These are phyloP conservation scores for Ceratopteris richardii DNA, from an alignment of 75 land plant genomes.

Conservation along the genomic window DNA sequence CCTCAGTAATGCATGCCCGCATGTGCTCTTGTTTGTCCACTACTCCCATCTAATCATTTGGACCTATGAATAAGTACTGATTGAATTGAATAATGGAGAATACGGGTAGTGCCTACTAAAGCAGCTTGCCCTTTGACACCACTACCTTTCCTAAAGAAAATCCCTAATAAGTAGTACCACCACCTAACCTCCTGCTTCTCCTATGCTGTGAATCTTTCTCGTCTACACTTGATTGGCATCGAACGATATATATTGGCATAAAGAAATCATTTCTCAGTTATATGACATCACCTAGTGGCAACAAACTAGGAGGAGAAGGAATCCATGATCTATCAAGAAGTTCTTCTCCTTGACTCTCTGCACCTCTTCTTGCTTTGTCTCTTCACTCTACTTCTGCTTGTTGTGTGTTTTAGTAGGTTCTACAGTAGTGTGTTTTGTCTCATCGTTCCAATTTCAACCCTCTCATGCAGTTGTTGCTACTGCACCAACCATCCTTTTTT, in stretches of 20 bases:
- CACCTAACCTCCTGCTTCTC: conserved; percentile 47
- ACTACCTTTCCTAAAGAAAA: conserved; percentile 33
- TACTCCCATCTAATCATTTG: not conserved
- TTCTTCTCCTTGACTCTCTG: too few relatives aligned
- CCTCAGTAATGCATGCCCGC: not conserved
- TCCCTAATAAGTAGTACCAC: conserved; percentile 46
- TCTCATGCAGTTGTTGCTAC: too few relatives aligned
- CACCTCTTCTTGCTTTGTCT: too few relatives aligned
- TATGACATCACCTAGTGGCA: too few relatives aligned
- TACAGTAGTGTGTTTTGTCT: too few relatives aligned
- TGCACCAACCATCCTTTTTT: too few relatives aligned
- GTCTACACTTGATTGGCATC: conserved; percentile 63
- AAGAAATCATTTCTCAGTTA: not conserved
- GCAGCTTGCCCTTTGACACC: conserved; percentile 39
- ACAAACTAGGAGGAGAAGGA: too few relatives aligned
- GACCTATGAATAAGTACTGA: not conserved
- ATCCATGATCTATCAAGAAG: too few relatives aligned
- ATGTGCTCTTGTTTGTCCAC: not conserved
- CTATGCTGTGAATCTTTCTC: conserved; percentile 2
- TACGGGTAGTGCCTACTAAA: conserved; percentile 22
- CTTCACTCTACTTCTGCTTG: too few relatives aligned
- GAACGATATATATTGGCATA: conserved; percentile 60
- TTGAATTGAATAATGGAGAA: conserved; percentile 22
- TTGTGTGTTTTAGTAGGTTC: too few relatives aligned
- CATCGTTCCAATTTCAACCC: too few relatives aligned